Evolutionary conservation across 371 early-diverging fungal genomes (phyloP), one percentile per base, ranked within the genome.

Genomic region (Massospora cicadina): DNA sequence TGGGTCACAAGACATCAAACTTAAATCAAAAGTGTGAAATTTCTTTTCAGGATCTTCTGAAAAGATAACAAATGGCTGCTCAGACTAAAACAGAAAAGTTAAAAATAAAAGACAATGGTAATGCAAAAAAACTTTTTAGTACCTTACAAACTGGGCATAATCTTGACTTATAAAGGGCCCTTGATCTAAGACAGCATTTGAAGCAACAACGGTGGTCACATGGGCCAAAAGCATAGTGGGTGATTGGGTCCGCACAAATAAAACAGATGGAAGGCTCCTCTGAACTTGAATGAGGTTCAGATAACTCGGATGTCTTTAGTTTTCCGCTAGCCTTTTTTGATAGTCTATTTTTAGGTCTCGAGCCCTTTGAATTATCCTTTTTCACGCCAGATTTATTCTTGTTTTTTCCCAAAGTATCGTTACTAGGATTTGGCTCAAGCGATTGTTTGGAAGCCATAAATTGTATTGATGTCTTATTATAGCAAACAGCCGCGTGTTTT

Each of bases 141-240:
- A 87, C 90, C 78, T 96, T 96, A 82, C 97, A 97, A 68, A 84
- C 81, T 53, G 91, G 82, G 69, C 97, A 97, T 43, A 82, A 78
- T 29, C 79, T 80, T 53, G 79, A 82, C 71, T 90, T 82, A 74
- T 93, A 91, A 7, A 95, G 74, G 17, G 92, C 88, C 58, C 97
- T 78, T 57, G 95, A 68, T 33, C 97, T 81, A 57, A 97, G 76
- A 10, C 84, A 84, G 75, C 97, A 97, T 2, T 84, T 71, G 66
- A 91, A 90, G 75, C 97, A 97, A 1, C 87, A 85, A 23, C 83
- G 78, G 73, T 97, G 97, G 71, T 93, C 87, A 73, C 97, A 97
- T 62, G 77, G 77, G 3, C 90, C 87, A n/a, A 97, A 77, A 2
- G 94, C 90, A 70, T 79, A 89, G 63, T 78, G 86, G 24, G 70